Percentiles rank a stretch among this genome's conserved stretches.
Conservation (phyloP, 1,284 basidiomycete genomes). For the Paramarasmius palmivorus region DNA sequence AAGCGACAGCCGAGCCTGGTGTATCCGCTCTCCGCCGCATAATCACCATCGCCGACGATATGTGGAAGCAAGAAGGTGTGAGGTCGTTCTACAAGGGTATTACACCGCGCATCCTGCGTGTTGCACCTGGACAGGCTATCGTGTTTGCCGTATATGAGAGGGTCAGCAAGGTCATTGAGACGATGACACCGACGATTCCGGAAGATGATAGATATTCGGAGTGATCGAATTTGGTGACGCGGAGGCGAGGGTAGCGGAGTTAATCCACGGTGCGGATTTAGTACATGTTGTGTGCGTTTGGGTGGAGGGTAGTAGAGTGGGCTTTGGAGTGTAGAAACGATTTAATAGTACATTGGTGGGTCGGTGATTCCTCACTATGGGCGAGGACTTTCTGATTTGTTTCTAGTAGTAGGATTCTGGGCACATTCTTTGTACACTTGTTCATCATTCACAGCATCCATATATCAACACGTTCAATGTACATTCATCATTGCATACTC, state of each 20-base stretch:
- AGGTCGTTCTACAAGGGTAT: constrained; percentile 96
- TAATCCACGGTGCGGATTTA: background rate
- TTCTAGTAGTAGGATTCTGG: too few relatives aligned
- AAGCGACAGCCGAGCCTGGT: constrained; percentile 76
- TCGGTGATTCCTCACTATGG: too few relatives aligned
- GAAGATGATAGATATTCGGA: constrained; percentile 65
- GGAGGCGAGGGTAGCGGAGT: background rate
- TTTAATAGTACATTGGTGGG: too few relatives aligned
- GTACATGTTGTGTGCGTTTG: too few relatives aligned
- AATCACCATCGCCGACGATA: constrained; percentile 79
- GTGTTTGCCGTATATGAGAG: constrained; percentile 92
- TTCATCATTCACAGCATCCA: too few relatives aligned
- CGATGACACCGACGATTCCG: constrained; percentile 54
- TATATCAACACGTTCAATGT: too few relatives aligned
- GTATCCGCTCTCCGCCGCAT: constrained; percentile 81
- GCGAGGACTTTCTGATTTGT: too few relatives aligned
- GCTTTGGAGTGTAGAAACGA: too few relatives aligned
- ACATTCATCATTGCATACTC: too few relatives aligned
- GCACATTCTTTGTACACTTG: too few relatives aligned
- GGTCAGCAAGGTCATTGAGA: constrained; percentile 75
- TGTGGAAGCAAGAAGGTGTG: constrained; percentile 92
- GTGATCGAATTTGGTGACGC: constrained; percentile 27
- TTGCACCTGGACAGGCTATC: constrained; percentile 93
- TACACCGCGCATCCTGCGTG: constrained; percentile 93
- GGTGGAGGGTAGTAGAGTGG: too few relatives aligned